These are phyloP conservation scores for Dioscorea dumetorum DNA, from an alignment of 106 monocot species.

Conservation along the genomic window DNA sequence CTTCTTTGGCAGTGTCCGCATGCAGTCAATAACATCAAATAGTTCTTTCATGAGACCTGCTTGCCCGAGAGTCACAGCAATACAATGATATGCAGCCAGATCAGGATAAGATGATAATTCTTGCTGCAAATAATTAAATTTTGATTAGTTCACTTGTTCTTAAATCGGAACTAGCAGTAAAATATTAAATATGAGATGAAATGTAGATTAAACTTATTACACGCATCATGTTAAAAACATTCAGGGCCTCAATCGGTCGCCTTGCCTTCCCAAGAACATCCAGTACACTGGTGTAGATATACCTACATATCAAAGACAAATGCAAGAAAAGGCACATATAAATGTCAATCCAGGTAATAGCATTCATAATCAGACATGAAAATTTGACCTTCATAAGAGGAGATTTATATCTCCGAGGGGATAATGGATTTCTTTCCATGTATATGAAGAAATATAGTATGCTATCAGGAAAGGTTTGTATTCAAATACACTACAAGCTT, in stretches of 20 bases:
- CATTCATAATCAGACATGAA: too few relatives aligned
- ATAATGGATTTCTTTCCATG: too few relatives aligned
- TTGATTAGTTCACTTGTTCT: slow-evolving; percentile 3
- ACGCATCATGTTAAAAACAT: slow-evolving; percentile 86
- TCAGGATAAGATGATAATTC: slow-evolving; percentile 92
- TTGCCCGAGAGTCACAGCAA: slow-evolving; percentile 91
- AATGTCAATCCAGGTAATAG: too few relatives aligned
- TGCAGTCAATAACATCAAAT: slow-evolving; percentile 97
- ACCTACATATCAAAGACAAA: slow-evolving; percentile 37
- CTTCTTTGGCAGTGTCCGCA: slow-evolving; percentile 61
- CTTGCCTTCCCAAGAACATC: slow-evolving; percentile 94
- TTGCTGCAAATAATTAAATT: slow-evolving; percentile 48
- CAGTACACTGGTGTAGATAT: slow-evolving; percentile 89
- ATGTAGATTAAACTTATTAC: slow-evolving; percentile 32
- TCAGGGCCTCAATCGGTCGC: slow-evolving; percentile 81
- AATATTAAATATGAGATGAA: neutral
- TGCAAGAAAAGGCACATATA: neutral
- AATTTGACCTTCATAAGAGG: too few relatives aligned
- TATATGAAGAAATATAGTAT: too few relatives aligned
- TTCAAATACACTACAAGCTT: too few relatives aligned
- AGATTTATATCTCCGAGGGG: too few relatives aligned
- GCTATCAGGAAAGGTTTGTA: too few relatives aligned
- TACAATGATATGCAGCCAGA: slow-evolving; percentile 95
- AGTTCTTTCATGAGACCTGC: slow-evolving; percentile 91
- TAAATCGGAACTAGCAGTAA: too few relatives aligned